Evolutionary conservation across 805 yeast species (phyloP), one percentile per base, ranked within the genome.

Genomic region (Maudiozyma pseudohumilis): DNA sequence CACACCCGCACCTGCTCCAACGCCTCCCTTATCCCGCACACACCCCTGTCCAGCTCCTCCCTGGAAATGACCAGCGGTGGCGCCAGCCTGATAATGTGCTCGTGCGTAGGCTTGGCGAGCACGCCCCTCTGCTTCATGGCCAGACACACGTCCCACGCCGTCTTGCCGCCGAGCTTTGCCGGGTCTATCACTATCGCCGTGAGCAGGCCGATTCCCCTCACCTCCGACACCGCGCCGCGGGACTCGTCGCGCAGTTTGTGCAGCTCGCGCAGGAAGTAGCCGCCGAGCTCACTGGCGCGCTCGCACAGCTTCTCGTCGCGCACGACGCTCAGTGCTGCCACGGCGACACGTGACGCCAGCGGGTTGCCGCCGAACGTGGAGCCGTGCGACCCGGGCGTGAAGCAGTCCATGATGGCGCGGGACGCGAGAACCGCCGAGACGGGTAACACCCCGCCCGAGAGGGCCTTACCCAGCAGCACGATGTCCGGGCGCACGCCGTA

Each of bases 281-380:
- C 72, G 46, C 97, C 97, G 48, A 85, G 70, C 23, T 64, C 68
- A 20, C 61, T 63, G 5, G 96, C 78, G 62, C 94, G 76, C 55
- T 83, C 84, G 29, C 80, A 87, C 53, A 89, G 72, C 19, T 78
- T 70, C 65, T 89, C 97, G 50, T 89, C 94, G 60, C 72, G 74
- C 39, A 89, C 85, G 38, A 89, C 97, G 51, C 86, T 74, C 47
- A 89, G 70, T 9, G 97, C 96, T 41, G 95, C 96, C 59, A 85
- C 77, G 43, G 96, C 92, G 16, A 86, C 96, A 39, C 85, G 74
- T 48, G 94, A 85, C 17, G 95, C 89, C 59, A 89, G 72, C 47
- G 97, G 96, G 66, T 87, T 89, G 61, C 97, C 97, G 63, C 97
- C 97, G 59, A 84, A 89, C 17, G 97, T 89, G 21, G 96, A 88